Percentiles rank a stretch among this genome's conserved stretches.
These are phyloP conservation scores for Phaffia australis DNA, from an alignment of 768 basidiomycete genomes.

Conservation along the genomic window DNA sequence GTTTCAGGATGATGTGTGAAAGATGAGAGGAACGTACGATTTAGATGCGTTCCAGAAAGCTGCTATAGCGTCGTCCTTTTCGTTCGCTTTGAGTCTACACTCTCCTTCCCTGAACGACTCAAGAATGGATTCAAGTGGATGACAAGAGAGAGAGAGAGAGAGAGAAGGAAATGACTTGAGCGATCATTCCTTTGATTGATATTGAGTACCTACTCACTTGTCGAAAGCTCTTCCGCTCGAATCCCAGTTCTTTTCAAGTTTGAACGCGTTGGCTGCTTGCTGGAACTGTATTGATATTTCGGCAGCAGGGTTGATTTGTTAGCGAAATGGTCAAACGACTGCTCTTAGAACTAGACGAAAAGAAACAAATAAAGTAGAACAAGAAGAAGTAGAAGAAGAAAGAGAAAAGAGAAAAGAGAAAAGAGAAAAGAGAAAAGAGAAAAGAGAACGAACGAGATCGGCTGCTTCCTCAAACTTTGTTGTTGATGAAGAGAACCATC, in stretches of 20 bases:
- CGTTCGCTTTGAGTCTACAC: constrained; percentile 77
- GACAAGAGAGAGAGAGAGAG: neutral
- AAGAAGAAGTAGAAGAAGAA: neutral
- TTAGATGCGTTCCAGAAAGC: constrained; percentile 99
- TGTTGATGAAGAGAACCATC: constrained; percentile 74
- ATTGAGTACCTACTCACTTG: constrained; percentile 28
- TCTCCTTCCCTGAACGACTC: constrained; percentile 63
- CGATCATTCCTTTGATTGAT: neutral
- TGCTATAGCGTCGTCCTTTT: constrained; percentile 87
- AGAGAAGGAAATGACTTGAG: neutral
- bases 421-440: neutral
- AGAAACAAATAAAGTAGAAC: neutral
- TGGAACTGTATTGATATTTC: constrained; percentile 45
- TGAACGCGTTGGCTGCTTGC: constrained; percentile 81
- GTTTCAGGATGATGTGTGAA: neutral
- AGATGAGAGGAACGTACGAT: constrained; percentile 16
- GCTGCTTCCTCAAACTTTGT: constrained; percentile 91
- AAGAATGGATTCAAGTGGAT: constrained; percentile 1
- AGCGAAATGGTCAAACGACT: too few species aligned
- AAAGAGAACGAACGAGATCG: constrained; percentile 46
- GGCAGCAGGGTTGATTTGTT: too few species aligned
- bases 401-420: neutral
- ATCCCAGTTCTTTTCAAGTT: constrained; percentile 77
- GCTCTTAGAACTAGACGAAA: neutral
- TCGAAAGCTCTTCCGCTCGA: constrained; percentile 87